Evolutionary conservation across 2,329 filamentous ascomycete genomes (phyloP), one percentile per base, ranked within the genome.

Genomic region (Knoxdaviesia proteae): DNA sequence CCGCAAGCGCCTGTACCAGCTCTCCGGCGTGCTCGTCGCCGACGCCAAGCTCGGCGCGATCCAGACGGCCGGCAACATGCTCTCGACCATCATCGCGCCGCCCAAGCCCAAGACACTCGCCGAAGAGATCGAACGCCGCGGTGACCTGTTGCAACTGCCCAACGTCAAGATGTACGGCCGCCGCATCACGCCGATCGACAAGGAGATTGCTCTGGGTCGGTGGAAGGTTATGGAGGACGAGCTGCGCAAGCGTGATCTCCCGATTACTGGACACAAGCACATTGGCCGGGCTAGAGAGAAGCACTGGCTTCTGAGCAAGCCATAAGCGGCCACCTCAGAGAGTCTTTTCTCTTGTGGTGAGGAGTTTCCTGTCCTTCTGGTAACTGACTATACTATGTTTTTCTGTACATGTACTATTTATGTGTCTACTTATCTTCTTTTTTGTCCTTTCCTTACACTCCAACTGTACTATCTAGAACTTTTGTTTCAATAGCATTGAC

Each of bases 191-290:
- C 70, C 74, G 7, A 74, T 81, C 34, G 72, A 88, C 56, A 75
- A 74, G 56, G 81, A 88, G 59, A 74, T 70, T 51, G 67, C 71
- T 40, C 56, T 82, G 37, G 84, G 84, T 32, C 67, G 82, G 52
- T 82, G 79, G 73, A 90, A 90, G 71, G 58, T 86, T 41, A 83
- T 88, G 52, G 70, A 81, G 56, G 63, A 76, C 52, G 79, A 84
- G 58, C 63, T 88, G 48, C 60, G 60, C 52, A 67, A 70, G 54
- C 65, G 77, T 44, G 69, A 68, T 10, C 56, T 87, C 49, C 73
- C 77, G 6, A 60, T 74, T 10, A 63, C 61, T 4, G 72, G 71
- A 3, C 60, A 61, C 40, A 57, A 55, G 6, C 55, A 56, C 6
- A 48, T 58, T 40, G 49, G 54, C 9, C 61, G 58, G 53, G 61